A percentile compares a stretch with the other conserved stretches of the same genome.
phyloP scores from a whole-genome alignment of 73 alveolate genomes.

The Blepharisma japonicum region DNA sequence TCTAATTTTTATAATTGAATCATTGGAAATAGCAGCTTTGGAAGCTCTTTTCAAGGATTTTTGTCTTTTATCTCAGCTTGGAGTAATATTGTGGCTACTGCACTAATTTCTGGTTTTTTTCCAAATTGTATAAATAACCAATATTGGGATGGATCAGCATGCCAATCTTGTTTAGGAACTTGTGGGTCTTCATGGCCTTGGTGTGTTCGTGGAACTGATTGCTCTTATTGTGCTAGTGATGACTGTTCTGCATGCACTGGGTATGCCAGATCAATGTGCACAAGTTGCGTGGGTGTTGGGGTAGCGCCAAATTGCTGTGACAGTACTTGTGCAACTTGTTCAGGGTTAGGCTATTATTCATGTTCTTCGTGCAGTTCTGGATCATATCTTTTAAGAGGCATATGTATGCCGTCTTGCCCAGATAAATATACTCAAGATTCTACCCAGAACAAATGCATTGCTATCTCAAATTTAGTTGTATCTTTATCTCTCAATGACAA shows the following conservation, averaged over 20 bases:
- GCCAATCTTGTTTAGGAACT: neutral
- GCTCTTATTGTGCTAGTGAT: neutral
- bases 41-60: no score
- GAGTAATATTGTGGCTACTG: no score
- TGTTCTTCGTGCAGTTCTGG: constrained; percentile 5
- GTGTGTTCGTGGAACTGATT: constrained; percentile 17
- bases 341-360: neutral
- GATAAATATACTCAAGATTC: no score
- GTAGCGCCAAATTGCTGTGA: constrained; percentile 14
- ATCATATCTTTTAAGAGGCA: neutral
- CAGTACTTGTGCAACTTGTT: neutral
- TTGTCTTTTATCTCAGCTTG: no score
- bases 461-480: no score
- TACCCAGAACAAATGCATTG: no score
- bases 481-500: no score
- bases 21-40: no score
- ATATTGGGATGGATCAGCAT: neutral
- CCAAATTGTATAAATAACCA: neutral
- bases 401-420: neutral
- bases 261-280: neutral
- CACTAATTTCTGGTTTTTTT: neutral
- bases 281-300: neutral
- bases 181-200: constrained; percentile 22
- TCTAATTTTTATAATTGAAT: no score
- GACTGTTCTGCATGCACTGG: constrained; percentile 12